phyloP scores from a whole-genome alignment of 1,139 yeast genomes.

The Geotrichum cucujoidarum region DNA sequence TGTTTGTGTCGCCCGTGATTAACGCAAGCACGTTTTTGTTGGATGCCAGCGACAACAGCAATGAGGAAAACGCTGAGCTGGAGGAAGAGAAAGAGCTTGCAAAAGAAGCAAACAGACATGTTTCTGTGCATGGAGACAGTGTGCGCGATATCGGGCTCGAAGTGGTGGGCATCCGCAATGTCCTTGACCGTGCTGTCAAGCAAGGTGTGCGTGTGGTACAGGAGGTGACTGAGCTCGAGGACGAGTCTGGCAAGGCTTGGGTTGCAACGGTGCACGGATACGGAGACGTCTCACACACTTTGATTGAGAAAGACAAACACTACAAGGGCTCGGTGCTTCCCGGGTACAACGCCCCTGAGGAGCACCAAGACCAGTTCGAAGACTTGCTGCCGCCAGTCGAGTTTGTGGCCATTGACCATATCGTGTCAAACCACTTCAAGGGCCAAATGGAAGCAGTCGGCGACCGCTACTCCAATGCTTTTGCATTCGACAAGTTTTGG shows the following conservation, averaged over 20 bases:
- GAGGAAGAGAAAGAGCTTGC: constrained; percentile 27
- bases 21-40: constrained; percentile 2
- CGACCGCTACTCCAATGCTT: constrained; percentile 51
- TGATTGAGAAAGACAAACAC: constrained; percentile 45
- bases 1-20: constrained; percentile 44
- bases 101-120: constrained; percentile 44
- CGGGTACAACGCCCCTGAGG: constrained; percentile 38
- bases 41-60: constrained; percentile 18
- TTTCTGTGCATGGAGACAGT: constrained; percentile 66
- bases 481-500: constrained; percentile 78
- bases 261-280: constrained; percentile 56
- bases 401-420: constrained; percentile 57
- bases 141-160: constrained; percentile 65
- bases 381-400: constrained; percentile 36
- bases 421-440: constrained; percentile 77
- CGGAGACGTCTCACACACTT: constrained; percentile 64
- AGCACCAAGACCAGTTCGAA: constrained; percentile 24
- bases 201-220: constrained; percentile 52
- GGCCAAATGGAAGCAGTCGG: constrained; percentile 57
- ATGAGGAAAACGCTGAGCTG: not conserved
- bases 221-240: constrained; percentile 43
- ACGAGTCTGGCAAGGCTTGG: constrained; percentile 48
- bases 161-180: constrained; percentile 47
- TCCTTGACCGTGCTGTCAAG: constrained; percentile 45
- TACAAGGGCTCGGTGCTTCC: constrained; percentile 52